These are phyloP conservation scores for Exserohilum rostratum DNA, from an alignment of 2,329 filamentous ascomycete genomes.

Conservation along the genomic window DNA sequence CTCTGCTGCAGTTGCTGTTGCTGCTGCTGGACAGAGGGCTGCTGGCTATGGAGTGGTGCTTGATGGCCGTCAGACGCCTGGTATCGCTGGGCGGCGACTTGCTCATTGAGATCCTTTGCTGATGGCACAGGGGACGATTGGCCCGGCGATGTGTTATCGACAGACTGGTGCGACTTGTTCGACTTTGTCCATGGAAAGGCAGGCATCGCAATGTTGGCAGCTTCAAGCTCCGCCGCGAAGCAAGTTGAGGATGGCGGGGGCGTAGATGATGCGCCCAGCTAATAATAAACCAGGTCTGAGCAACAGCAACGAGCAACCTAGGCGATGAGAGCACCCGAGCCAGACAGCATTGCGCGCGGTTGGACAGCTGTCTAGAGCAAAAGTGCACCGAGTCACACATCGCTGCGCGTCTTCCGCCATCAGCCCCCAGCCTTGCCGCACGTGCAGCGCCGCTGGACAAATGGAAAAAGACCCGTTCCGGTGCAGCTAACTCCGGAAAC, in stretches of 20 bases:
- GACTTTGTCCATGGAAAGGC: conserved; percentile 47
- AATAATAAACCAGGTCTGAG: conserved; percentile 42
- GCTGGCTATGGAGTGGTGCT: conserved; percentile 24
- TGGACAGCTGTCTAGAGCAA: conserved; percentile 26
- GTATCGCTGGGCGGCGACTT: conserved; percentile 35
- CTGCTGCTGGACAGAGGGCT: conserved; percentile 19
- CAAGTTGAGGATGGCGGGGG: conserved; percentile 30
- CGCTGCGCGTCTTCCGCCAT: conserved; percentile 17
- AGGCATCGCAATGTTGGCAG: conserved; percentile 44
- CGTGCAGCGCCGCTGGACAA: conserved; percentile 37
- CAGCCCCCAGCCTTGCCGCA: conserved; percentile 37
- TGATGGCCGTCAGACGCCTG: conserved; percentile 31
- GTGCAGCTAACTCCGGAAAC: conserved; percentile 29
- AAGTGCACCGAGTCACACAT: conserved; percentile 25
- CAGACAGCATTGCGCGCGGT: conserved; percentile 26
- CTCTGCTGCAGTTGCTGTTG: background rate
- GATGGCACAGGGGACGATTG: conserved; percentile 44
- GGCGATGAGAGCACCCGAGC: conserved; percentile 21
- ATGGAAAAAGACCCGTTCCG: conserved; percentile 27
- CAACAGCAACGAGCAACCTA: conserved; percentile 21
- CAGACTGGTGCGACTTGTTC: conserved; percentile 48
- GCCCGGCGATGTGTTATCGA: conserved; percentile 41
- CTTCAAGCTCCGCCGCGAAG: conserved; percentile 27
- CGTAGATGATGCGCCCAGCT: conserved; percentile 33
- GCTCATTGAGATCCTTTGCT: conserved; percentile 45